Evolutionary conservation across 2,329 filamentous ascomycete species (phyloP), one percentile per base, ranked within the genome.

Genomic region (Penicillium glabrum): DNA sequence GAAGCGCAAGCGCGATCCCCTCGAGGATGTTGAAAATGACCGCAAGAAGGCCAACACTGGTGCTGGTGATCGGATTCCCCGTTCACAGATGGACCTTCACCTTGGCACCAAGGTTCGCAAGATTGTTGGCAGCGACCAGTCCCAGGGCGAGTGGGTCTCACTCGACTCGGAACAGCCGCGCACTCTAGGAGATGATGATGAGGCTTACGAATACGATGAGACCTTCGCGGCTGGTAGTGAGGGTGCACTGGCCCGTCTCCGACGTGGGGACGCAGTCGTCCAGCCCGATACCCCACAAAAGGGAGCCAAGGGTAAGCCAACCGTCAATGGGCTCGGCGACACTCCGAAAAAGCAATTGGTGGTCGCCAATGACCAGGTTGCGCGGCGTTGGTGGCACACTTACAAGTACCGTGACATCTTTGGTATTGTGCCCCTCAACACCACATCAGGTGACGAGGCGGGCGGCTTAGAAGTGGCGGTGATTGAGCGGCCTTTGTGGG

Each of bases 391-490:
- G 77, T 98, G 92, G 91, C 86, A 88, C 71, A 96, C 93, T 5
- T 92, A 89, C 81, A 96, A 96, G 75, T 99, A 98, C 76, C 84
- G 93, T 57, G 90, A 93, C n/a, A 92, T 99, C 65, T 80, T 99
- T 59, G 95, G 93, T 5, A 82, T 89, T 45, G 81, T 86, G 21
- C 81, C 84, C 19, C 74, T 89, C 31, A 79, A 77, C 37, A 51
- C 65, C 26, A 37, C 59, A 43, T 63, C 74, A 82, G 53, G 63
- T 44, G 60, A 66, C 21, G 60, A 64, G 61, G 10, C 46, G 21
- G 37, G 47, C 29, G 61, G 56, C 24, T 60, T 80, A 23, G 95
- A 99, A 75, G 89, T 97, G 46, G 93, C 91, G 2, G 79, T 98
- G 51, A 86, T 98, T 14, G 93, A 98, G 79, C 81, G 93, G 67